These are phyloP conservation scores for Hyaloperonospora brassicae DNA, from an alignment of 352 stramenopile genomes.

Conservation along the genomic window DNA sequence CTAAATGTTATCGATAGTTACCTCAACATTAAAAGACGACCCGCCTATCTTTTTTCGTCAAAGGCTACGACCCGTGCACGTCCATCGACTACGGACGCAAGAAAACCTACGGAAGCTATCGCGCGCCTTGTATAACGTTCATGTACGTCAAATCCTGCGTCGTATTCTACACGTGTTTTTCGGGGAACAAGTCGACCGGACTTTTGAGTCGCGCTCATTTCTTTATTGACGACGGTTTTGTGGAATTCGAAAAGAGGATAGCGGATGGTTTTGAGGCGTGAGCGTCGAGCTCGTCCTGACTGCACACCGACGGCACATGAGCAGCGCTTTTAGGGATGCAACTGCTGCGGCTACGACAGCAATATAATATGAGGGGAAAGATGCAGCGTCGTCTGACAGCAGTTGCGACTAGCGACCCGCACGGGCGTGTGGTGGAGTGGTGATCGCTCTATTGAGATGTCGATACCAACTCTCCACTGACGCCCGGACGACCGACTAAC, in stretches of 20 bases:
- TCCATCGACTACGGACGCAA: conserved; percentile 48
- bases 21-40: no score
- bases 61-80: conserved; percentile 25
- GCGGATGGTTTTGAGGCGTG: conserved; percentile 79
- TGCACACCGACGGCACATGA: no score
- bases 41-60: conserved; percentile 15
- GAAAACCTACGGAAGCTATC: conserved; percentile 33
- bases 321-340: no score
- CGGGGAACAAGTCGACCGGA: conserved; percentile 31
- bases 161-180: conserved; percentile 60
- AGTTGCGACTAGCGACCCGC: conserved; percentile 33
- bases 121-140: conserved; percentile 35
- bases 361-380: no score
- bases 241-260: conserved; percentile 71
- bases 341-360: no score
- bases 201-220: conserved; percentile 50
- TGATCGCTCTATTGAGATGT: no score
- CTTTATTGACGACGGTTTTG: conserved; percentile 73
- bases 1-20: no score
- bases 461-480: no score
- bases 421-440: no score
- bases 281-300: conserved; percentile 78
- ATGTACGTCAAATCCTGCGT: conserved; percentile 75
- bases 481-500: no score
- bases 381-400: conserved; percentile 40